Base-by-base conservation (phyloP, 352 stramenopile species). In the Globisporangium cystogenes region DNA sequence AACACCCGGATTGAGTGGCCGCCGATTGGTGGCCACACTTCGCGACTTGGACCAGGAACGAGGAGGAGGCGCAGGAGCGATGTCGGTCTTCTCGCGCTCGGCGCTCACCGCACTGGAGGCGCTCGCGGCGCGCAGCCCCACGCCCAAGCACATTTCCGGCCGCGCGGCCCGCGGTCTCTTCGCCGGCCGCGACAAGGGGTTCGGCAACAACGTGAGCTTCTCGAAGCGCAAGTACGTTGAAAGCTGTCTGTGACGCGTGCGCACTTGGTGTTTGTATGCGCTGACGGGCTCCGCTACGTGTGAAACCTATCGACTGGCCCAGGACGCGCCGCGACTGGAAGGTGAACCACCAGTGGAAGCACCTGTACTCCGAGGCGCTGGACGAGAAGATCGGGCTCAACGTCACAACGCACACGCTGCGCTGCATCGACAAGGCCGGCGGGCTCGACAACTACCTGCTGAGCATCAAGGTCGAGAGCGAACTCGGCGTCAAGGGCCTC, bases 391-490 rank as follows among this genome's bases (percentile, higher is more conserved):
- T 98, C 39, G 72, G 64, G 6, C 93, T 98, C 44, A 96, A 98
- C 67, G 70, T 98, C 29, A 98, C 93, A 43, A 85, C 93, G 8
- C 80, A 90, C 62, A 93, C 93, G 33, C 63, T 98, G 61, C 81
- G 92, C 12, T 96, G 80, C 50, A 90, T 98, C 57, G 93, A 98
- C 76, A 97, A 97, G 70, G 71, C 64, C 31, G 93, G 93, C 37
- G 92, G 92, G 7, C 74, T 98, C 56, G 93, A 98, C 73, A 95
- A 97, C 65, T 98, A 98, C 72, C 72, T 98, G 31, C 64, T 98
- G 60, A 90, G 79, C 59, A 82, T 93, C 62, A 95, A 88, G 60
- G 72, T 92, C 60, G 77, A 96, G 56, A 80, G 63, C 46, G 75
- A 89, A 8, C 76, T 90, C 23, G 81, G 81, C 57, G 49, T 83